Percentiles rank a stretch among this genome's conserved stretches.
Conservation (phyloP, 2,329 filamentous ascomycete genomes). For the Ophiostoma novo-ulmi region DNA sequence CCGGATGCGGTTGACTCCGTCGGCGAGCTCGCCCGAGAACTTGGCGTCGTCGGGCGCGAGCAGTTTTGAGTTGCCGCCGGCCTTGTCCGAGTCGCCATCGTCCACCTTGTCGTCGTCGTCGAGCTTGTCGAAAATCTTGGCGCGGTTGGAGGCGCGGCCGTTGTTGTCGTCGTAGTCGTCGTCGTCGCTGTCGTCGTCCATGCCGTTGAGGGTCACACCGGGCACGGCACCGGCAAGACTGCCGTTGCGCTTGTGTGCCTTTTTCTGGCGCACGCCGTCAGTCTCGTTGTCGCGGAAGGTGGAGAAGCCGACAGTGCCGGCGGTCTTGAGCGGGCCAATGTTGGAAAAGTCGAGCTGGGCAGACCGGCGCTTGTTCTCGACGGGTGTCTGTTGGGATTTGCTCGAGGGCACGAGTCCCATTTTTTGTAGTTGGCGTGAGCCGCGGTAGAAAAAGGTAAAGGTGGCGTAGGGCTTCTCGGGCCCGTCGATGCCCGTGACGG, state of each 20-base stretch:
- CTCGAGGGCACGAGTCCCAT: conserved; percentile 78
- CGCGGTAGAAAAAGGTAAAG: conserved; percentile 97
- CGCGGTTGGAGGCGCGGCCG: neutral
- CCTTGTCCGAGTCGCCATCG: conserved; percentile 45
- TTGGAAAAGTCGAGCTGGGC: conserved; percentile 79
- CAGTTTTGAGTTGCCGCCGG: conserved; percentile 36
- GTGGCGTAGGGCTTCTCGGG: conserved; percentile 93
- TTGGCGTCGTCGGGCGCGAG: conserved; percentile 66
- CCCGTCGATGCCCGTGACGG: conserved; percentile 95
- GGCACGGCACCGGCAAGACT: conserved; percentile 41
- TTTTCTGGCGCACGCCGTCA: conserved; percentile 52
- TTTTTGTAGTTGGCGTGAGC: conserved; percentile 91
- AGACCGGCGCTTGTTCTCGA: conserved; percentile 69
- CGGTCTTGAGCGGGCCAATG: conserved; percentile 75
- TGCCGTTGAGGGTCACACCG: conserved; percentile 55
- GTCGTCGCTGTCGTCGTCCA: conserved; percentile 66
- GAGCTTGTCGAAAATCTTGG: conserved; percentile 55
- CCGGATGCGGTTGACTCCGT: conserved; percentile 78
- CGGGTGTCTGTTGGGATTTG: conserved; percentile 60
- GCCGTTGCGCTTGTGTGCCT: conserved; percentile 50
- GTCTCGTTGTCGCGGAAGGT: conserved; percentile 71
- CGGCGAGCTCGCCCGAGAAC: conserved; percentile 68
- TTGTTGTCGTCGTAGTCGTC: conserved; percentile 28
- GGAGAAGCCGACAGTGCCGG: conserved; percentile 85
- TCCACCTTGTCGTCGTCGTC: conserved; percentile 52